Base-by-base conservation (phyloP, 306 rosid genomes). In the Erythrophleum fordii region DNA sequence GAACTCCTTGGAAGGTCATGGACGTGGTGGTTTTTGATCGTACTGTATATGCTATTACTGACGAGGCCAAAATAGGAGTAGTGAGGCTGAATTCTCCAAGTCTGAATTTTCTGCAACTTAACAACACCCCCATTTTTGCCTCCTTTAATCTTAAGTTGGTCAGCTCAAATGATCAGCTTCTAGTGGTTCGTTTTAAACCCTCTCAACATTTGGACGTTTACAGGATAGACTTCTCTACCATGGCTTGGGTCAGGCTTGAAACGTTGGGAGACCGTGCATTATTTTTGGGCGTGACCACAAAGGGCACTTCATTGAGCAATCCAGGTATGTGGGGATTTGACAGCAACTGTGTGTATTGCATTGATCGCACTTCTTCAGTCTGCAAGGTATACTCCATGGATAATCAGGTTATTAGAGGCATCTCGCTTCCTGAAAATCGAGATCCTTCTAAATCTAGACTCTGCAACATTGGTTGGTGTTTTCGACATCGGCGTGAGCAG, bases 391-490 rank as follows among this genome's bases (percentile, higher is more conserved):
- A 18, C 49, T 45, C 73, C 1, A 3, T 52, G 66, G 22, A 78
- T 8, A 45, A 34, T 64, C 4, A 53, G 35, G 34, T 12, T 0
- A 2, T 1, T 1, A 65, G 3, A 29, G 0, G 0, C 52, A n/a
- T 62, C 8, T 1, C 0, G 0, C 37, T 53, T 51, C 18, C 4
- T 14, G 66, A 17, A 20, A 34, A 29, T 31, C n/a, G 13, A 11
- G 23, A 52, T 42, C 20, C 64, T 62, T 3, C 4, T 11, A 72
- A 34, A 16, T 44, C 73, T 11, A 49, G 3, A 9, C 34, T 41
- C 13, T 49, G 28, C 34, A 37, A 53, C 29, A 5, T 17, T 12
- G 86, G 64, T 77, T 83, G 82, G 86, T 72, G 70, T 46, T 77
- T 83, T 11, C 41, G 35, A 8, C 31, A 53, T 73, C 14, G 22